These are phyloP conservation scores for Centella asiatica DNA, from an alignment of 129 eudicot genomes.

Conservation along the genomic window DNA sequence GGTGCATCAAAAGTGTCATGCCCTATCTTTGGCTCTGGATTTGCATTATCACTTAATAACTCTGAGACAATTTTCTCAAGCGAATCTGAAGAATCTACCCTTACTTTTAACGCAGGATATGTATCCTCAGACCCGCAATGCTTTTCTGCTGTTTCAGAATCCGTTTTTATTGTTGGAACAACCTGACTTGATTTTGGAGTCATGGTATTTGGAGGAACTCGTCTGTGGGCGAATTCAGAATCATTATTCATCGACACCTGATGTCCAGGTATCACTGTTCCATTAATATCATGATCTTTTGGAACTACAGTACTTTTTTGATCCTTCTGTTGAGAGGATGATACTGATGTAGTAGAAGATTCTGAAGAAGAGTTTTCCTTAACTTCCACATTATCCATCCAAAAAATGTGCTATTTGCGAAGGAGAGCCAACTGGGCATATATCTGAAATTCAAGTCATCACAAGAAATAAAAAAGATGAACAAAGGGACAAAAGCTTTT, in stretches of 20 bases:
- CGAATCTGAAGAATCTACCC: too few species aligned
- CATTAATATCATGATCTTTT: constrained; percentile 18
- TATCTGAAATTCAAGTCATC: constrained; percentile 12
- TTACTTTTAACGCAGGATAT: constrained; percentile 16
- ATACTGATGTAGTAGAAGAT: constrained; percentile 12
- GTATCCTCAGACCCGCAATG: neutral
- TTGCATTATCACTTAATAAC: too few species aligned
- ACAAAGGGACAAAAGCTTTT: too few species aligned
- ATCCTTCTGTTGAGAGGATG: constrained; percentile 18
- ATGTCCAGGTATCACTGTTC: constrained; percentile 4
- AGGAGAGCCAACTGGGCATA: constrained; percentile 8
- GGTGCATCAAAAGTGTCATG: too few species aligned
- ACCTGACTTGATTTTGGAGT: too few species aligned
- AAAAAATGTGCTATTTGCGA: constrained; percentile 10
- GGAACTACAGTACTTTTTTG: constrained; percentile 14
- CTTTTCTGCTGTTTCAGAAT: constrained; percentile 3
- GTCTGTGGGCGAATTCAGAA: constrained; percentile 8
- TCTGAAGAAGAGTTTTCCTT: constrained; percentile 29
- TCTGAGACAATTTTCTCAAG: too few species aligned
- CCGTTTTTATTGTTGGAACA: constrained; percentile 1
- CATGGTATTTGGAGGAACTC: neutral
- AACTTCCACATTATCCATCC: constrained; percentile 46
- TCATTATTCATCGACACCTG: neutral
- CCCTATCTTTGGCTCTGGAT: too few species aligned
- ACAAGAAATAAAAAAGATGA: neutral